phyloP scores from a whole-genome alignment of 441 rosid genomes.

The Mallotus japonicus region DNA sequence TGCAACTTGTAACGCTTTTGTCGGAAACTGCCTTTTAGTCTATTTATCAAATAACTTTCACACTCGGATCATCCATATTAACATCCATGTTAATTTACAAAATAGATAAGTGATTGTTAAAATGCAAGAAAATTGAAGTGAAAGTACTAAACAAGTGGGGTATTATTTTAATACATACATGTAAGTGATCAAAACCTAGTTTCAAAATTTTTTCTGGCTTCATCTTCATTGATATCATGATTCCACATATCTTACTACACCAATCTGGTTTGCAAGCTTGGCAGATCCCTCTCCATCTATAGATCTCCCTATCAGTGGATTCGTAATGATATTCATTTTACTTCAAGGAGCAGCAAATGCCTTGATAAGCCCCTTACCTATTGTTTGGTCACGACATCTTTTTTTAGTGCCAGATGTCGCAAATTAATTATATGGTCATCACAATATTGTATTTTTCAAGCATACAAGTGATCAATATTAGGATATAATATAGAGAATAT shows the following conservation, averaged over 20 bases:
- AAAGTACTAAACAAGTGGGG: too few species aligned
- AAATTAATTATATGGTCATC: not conserved
- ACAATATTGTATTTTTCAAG: too few species aligned
- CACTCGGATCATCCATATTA: too few species aligned
- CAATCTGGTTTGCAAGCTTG: not conserved
- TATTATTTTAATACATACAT: too few species aligned
- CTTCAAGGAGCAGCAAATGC: not conserved
- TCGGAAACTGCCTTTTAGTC: too few species aligned
- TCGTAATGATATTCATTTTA: not conserved
- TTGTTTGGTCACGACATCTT: not conserved
- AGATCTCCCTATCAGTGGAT: not conserved
- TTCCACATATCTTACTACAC: not conserved
- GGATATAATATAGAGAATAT: too few species aligned
- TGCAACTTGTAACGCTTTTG: too few species aligned
- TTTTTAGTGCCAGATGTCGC: not conserved
- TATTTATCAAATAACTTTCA: too few species aligned
- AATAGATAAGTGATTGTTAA: too few species aligned
- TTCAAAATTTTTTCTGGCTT: not conserved
- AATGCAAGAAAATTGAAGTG: too few species aligned
- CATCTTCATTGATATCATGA: not conserved
- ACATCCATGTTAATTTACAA: too few species aligned
- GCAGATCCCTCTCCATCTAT: not conserved
- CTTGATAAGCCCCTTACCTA: slow-evolving; percentile 5
- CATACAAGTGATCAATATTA: not conserved
- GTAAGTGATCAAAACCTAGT: not conserved